Base-by-base conservation (phyloP, 352 stramenopile species). In the Elongisporangium senticosum region DNA sequence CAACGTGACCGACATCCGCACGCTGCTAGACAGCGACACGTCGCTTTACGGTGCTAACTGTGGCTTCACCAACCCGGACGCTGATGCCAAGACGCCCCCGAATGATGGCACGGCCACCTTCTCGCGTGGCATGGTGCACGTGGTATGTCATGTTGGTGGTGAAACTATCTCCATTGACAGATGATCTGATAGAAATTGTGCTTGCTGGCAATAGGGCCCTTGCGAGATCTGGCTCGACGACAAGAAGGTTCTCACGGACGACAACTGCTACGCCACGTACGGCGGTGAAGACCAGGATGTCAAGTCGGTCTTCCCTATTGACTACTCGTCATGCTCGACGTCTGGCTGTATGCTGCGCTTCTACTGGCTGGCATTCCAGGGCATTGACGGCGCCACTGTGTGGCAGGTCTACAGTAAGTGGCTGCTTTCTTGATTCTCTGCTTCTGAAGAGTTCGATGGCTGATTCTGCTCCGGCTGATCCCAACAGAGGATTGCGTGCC, bases 211-310 rank as follows among this genome's bases (percentile, higher is more conserved):
- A 20, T 47, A 69, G 65, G 65, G 56, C 1, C 66, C 65, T 4
- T 69, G 62, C 23, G 62, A 71, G 23, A 67, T 71, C 24, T 68
- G 64, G 64, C 60, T 71, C 13, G 65, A 74, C 26, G 63, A 71
- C 43, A 68, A 28, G 7, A 61, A 61, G 53, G 63, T 67, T 22
- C 24, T 71, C 14, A 61, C 68, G 20, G 49, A 71, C 22, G 55
- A 74, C 50, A 59, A 74, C 50, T 74, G 67, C 22, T 58, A 28
- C 8, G 37, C 56, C 8, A 51, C 39, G 13, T 71, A 68, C 57
- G 49, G 57, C 8, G 20, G 33, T 10, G 17, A 39, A 15, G 53
- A 67, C 49, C 56, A 68, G 49, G 54, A 60, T 14, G 60, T 68
- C 21, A 71, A 71, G 54, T 71, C 65, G 50, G 53, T 68, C 7